Percentiles rank a stretch among this genome's conserved stretches.
phyloP scores from a whole-genome alignment of 2,329 filamentous ascomycete species.

The Cyphellophora attinorum region DNA sequence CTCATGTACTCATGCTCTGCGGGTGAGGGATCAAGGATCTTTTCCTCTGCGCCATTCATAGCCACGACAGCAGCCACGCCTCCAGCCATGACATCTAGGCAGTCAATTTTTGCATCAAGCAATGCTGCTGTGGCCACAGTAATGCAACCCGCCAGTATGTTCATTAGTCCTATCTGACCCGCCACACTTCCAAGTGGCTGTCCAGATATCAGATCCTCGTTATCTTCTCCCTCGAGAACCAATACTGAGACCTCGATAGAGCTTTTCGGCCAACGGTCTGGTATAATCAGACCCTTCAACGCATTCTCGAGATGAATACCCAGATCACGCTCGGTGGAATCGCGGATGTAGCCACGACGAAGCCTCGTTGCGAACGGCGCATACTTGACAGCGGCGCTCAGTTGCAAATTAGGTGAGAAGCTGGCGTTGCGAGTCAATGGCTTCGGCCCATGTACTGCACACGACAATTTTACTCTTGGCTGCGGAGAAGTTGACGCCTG shows the following conservation, averaged over 20 bases:
- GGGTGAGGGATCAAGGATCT: slow-evolving; percentile 64
- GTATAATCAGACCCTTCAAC: slow-evolving; percentile 78
- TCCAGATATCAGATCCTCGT: slow-evolving; percentile 44
- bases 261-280: slow-evolving; percentile 96
- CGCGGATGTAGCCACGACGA: slow-evolving; percentile 75
- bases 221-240: slow-evolving; percentile 76
- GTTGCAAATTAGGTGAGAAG: slow-evolving; percentile 84
- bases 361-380: slow-evolving; percentile 83
- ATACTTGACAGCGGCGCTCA: slow-evolving; percentile 92
- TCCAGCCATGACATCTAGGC: slow-evolving; percentile 79
- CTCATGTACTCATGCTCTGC: slow-evolving; percentile 68
- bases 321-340: slow-evolving; percentile 77
- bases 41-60: slow-evolving; percentile 30
- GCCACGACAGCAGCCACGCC: slow-evolving; percentile 74
- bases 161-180: slow-evolving; percentile 80
- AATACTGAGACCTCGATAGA: slow-evolving; percentile 92
- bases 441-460: slow-evolving; percentile 85
- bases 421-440: slow-evolving; percentile 81
- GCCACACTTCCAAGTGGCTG: slow-evolving; percentile 27
- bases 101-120: slow-evolving; percentile 91
- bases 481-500: slow-evolving; percentile 31
- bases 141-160: slow-evolving; percentile 81
- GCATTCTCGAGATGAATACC: slow-evolving; percentile 87
- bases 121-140: slow-evolving; percentile 89
- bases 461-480: slow-evolving; percentile 79